A percentile compares a stretch with the other conserved stretches of the same genome.
Conservation (phyloP, 495 filamentous ascomycete species). For the Penicillium daleae region DNA sequence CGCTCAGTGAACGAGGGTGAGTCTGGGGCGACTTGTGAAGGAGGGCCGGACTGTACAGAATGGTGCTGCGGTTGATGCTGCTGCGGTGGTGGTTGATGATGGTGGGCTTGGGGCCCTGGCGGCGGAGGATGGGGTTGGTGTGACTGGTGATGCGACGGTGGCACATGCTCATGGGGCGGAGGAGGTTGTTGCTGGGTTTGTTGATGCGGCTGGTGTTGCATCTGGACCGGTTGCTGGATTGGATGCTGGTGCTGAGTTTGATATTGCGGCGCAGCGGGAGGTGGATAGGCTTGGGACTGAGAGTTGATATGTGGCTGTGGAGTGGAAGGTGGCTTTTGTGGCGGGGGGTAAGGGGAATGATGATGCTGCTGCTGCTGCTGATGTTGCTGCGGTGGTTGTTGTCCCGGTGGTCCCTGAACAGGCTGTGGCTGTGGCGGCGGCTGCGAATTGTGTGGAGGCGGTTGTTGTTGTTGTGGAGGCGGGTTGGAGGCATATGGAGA, state of each 20-base stretch:
- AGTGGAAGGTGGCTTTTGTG: conserved; percentile 24
- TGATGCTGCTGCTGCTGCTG: conserved; percentile 23
- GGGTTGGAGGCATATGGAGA: conserved; percentile 50
- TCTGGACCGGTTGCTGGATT: conserved; percentile 30
- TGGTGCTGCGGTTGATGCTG: conserved; percentile 37
- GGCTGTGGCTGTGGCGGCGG: conserved; percentile 25
- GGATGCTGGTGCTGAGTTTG: conserved; percentile 29
- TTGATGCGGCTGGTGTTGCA: conserved; percentile 29
- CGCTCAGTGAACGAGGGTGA: conserved; percentile 49
- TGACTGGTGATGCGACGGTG: conserved; percentile 17
- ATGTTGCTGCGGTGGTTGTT: conserved; percentile 19
- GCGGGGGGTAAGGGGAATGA: conserved; percentile 31
- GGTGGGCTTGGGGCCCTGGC: conserved; percentile 22
- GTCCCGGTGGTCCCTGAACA: conserved; percentile 24
- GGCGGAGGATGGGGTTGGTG: conserved; percentile 39
- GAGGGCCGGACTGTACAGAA: conserved; percentile 28
- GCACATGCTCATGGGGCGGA: conserved; percentile 21
- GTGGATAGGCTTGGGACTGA: conserved; percentile 28
- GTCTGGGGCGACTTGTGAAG: conserved; percentile 55
- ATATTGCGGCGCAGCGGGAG: conserved; percentile 22
- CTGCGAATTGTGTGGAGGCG: conserved; percentile 33
- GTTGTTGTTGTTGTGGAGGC: conserved; percentile 36
- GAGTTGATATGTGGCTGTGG: conserved; percentile 27
- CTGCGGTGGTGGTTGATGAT: conserved; percentile 19
- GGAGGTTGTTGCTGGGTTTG: conserved; percentile 26